Conservation (phyloP, 805 yeast species). For the Ogataea kodamae region DNA sequence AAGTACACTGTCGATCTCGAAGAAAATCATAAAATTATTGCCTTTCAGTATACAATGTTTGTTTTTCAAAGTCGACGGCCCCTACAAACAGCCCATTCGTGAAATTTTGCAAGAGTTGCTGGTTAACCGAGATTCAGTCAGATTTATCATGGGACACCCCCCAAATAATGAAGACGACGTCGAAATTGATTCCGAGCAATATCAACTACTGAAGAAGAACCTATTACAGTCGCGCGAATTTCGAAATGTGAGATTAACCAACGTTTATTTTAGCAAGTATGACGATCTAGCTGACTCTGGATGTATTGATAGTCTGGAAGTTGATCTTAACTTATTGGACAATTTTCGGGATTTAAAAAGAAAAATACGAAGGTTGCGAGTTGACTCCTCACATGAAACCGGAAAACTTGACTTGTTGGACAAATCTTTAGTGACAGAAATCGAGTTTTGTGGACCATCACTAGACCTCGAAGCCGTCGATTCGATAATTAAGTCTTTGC, state of each 20-base stretch:
- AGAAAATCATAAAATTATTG: constrained; percentile 8
- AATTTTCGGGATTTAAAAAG: background rate
- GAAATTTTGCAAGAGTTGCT: constrained; percentile 1
- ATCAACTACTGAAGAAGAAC: no score
- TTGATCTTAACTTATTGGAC: background rate
- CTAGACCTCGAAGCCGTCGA: background rate
- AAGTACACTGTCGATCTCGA: constrained; percentile 1
- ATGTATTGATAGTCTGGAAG: background rate
- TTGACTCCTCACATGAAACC: background rate
- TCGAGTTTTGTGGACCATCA: constrained; percentile 9
- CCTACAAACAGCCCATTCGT: background rate
- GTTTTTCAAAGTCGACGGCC: constrained; percentile 10
- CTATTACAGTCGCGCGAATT: no score
- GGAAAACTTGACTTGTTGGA: background rate
- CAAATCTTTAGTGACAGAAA: background rate
- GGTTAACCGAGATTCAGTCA: constrained; percentile 1
- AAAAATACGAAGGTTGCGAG: background rate
- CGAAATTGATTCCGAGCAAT: no score
- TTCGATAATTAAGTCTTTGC: background rate
- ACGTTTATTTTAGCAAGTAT: background rate
- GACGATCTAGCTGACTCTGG: background rate
- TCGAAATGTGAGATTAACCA: no score
- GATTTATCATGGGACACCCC: no score
- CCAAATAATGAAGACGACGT: no score
- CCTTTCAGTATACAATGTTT: constrained; percentile 12